Conservation (phyloP, 768 basidiomycete genomes). For the Panaeolus cyanescens region DNA sequence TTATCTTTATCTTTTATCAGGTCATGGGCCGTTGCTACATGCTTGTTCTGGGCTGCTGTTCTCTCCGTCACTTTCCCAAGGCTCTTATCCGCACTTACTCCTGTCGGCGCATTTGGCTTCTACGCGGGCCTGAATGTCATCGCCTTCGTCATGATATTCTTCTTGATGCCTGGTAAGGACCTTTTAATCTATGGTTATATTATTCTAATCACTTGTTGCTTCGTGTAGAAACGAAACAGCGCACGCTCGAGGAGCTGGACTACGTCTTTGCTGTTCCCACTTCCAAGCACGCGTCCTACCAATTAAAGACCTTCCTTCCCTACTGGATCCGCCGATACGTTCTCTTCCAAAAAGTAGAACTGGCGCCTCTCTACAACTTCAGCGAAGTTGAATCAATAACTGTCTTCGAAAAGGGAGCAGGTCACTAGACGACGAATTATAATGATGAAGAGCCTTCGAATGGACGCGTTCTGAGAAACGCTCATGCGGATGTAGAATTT, state of each 20-base stretch:
- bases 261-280: constrained; percentile 56
- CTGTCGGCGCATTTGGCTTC: constrained; percentile 55
- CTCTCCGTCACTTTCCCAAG: constrained; percentile 62
- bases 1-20: constrained; percentile 26
- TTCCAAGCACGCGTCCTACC: constrained; percentile 43
- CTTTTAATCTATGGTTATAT: not conserved
- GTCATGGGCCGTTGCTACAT: constrained; percentile 58
- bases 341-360: constrained; percentile 36
- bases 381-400: constrained; percentile 43
- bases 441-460: not conserved
- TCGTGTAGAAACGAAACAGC: constrained; percentile 48
- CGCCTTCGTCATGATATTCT: constrained; percentile 57
- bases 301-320: constrained; percentile 44
- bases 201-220: constrained; percentile 4
- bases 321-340: constrained; percentile 53
- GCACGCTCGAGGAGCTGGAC: constrained; percentile 53
- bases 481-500: too few species aligned
- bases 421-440: constrained; percentile 3
- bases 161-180: constrained; percentile 49
- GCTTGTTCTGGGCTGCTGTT: constrained; percentile 55
- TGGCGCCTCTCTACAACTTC: constrained; percentile 54
- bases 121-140: constrained; percentile 53
- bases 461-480: too few species aligned
- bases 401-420: constrained; percentile 10
- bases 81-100: constrained; percentile 45